A percentile compares a stretch with the other conserved stretches of the same genome.
These are phyloP conservation scores for Helotiales sp. DNA, from an alignment of 2,329 filamentous ascomycete species.

Conservation along the genomic window DNA sequence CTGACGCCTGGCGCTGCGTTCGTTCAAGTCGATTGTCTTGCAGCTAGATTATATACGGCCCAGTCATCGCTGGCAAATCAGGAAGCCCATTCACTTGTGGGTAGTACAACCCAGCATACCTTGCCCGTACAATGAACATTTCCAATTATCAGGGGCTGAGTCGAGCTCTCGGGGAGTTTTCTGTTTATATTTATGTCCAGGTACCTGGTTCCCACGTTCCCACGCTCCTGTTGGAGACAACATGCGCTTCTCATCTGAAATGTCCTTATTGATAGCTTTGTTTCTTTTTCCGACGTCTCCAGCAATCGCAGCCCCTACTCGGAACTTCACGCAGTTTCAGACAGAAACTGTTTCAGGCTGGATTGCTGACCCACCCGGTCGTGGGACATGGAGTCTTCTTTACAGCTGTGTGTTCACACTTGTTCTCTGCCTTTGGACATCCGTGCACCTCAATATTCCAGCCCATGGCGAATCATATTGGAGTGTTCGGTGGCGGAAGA, in stretches of 20 bases:
- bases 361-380: not conserved
- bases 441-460: slow-evolving; percentile 4
- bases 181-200: too few relatives aligned
- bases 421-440: not conserved
- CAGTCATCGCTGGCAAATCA: too few relatives aligned
- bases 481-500: not conserved
- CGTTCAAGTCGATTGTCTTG: too few relatives aligned
- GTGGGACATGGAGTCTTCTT: not conserved
- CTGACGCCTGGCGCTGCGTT: too few relatives aligned
- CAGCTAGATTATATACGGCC: too few relatives aligned
- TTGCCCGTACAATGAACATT: too few relatives aligned
- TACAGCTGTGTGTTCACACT: not conserved
- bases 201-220: too few relatives aligned
- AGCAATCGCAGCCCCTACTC: not conserved
- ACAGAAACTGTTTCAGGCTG: not conserved
- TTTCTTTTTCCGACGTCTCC: not conserved
- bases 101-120: too few relatives aligned
- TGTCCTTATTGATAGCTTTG: not conserved
- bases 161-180: too few relatives aligned
- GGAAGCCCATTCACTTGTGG: too few relatives aligned
- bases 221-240: not conserved
- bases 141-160: too few relatives aligned
- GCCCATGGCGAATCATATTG: not conserved
- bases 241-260: not conserved
- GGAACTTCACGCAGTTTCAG: not conserved